phyloP scores from a whole-genome alignment of 2,329 filamentous ascomycete species.

The Intubia oerlemansii region DNA sequence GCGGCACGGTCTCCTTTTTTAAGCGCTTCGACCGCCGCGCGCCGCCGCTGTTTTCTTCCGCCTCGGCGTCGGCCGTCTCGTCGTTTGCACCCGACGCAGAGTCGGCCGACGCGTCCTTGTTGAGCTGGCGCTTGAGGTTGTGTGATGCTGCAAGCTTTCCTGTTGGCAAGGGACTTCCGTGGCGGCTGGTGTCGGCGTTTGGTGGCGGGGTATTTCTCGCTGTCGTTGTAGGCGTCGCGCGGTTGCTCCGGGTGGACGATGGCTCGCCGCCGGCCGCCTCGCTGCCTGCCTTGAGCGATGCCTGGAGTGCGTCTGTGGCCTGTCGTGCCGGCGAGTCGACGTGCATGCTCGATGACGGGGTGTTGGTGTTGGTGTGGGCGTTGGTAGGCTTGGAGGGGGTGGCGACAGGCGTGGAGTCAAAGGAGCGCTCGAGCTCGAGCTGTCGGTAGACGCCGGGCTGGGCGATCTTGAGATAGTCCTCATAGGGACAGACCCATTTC shows the following conservation, averaged over 20 bases:
- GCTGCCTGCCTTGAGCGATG: too few relatives aligned
- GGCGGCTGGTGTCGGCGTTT: slow-evolving; percentile 48
- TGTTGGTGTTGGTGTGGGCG: slow-evolving; percentile 36
- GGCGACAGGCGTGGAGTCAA: slow-evolving; percentile 52
- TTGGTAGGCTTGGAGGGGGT: slow-evolving; percentile 56
- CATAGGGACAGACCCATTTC: slow-evolving; percentile 90
- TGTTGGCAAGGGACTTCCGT: slow-evolving; percentile 40
- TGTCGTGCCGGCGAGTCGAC: slow-evolving; percentile 46
- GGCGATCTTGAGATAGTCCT: slow-evolving; percentile 75
- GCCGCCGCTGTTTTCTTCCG: slow-evolving; percentile 42
- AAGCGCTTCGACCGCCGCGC: slow-evolving; percentile 80
- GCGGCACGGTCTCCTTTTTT: slow-evolving; percentile 64
- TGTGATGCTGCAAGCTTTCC: slow-evolving; percentile 36
- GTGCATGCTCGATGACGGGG: slow-evolving; percentile 32
- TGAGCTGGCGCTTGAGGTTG: slow-evolving; percentile 54
- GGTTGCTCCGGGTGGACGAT: slow-evolving; percentile 21
- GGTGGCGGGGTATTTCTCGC: slow-evolving; percentile 26
- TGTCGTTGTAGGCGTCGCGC: slow-evolving; percentile 20
- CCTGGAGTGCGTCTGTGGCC: slow-evolving; percentile 30
- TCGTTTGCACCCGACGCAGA: slow-evolving; percentile 29
- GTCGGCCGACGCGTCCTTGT: slow-evolving; percentile 30
- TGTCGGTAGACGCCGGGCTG: slow-evolving; percentile 94
- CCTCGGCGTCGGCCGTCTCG: slow-evolving; percentile 21
- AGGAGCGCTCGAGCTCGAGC: slow-evolving; percentile 74
- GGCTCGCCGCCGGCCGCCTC: too few relatives aligned